These are phyloP conservation scores for Posidonia australis DNA, from an alignment of 106 monocot genomes.

Conservation along the genomic window DNA sequence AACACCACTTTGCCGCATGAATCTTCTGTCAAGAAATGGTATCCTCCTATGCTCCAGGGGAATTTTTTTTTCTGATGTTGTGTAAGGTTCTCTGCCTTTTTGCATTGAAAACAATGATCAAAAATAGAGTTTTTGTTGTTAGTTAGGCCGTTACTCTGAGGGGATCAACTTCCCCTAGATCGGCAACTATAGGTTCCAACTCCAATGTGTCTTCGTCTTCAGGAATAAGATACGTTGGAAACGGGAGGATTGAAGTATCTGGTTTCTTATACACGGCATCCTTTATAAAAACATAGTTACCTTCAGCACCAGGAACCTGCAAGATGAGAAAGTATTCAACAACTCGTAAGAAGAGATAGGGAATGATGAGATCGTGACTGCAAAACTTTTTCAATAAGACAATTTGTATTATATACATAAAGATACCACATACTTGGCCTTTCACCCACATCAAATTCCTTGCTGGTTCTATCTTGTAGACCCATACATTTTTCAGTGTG, in stretches of 20 bases:
- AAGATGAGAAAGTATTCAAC: background rate
- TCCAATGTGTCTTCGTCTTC: conserved; percentile 59
- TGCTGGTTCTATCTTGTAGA: conserved; percentile 26
- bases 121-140: background rate
- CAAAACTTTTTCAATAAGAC: too few species aligned
- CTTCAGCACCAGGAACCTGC: conserved; percentile 97
- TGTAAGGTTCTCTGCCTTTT: background rate
- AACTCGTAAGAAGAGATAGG: background rate
- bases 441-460: conserved; percentile 36
- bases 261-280: conserved; percentile 88
- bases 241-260: conserved; percentile 51
- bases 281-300: conserved; percentile 85
- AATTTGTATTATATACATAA: too few species aligned
- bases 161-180: conserved; percentile 81
- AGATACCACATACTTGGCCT: conserved; percentile 20
- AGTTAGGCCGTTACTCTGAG: conserved; percentile 64
- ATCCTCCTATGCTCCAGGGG: too few species aligned
- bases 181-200: conserved; percentile 69
- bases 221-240: conserved; percentile 71
- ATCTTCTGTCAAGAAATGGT: too few species aligned
- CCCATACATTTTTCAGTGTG: conserved; percentile 28
- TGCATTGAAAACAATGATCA: background rate
- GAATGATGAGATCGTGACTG: background rate
- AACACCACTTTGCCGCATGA: too few species aligned
- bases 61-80: background rate